Base-by-base conservation (phyloP, 2,329 filamentous ascomycete genomes). In the Geosmithia morbida region DNA sequence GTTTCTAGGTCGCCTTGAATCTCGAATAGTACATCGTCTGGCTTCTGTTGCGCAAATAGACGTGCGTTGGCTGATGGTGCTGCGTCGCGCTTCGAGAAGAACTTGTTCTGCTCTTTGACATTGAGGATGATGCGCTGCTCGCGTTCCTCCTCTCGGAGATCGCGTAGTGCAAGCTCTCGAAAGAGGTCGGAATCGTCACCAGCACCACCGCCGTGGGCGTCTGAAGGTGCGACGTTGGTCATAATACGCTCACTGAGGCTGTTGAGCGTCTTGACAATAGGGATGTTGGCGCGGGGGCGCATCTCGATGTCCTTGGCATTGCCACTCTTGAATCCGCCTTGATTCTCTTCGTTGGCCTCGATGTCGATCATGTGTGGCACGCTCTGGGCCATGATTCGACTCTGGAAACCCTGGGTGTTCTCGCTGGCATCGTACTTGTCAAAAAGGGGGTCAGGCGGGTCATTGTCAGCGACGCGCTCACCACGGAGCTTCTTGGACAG, bases 301-400 rank as follows among this genome's bases (percentile, higher is more conserved):
- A 97, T 96, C 53, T 94, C 92, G 37, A 85, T 68, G 59, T 97
- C 88, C 48, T 90, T 87, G 46, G 83, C 75, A 61, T 98, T 97
- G 45, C 92, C 92, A 51, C 74, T 67, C 56, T 75, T 82, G 57
- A 83, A 78, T 47, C 89, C 86, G 55, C 88, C 94, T 62, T 94
- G 82, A 57, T 98, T 90, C 61, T 92, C 86, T 65, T 97, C 92
- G 58, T 98, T 98, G 29, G 84, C 92, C 59, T 90, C 87, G 22
- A 98, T 66, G 60, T 98, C 85, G 55, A 98, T 89, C 53, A 94
- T 89, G 56, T 89, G 81, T 1, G 92, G 89, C 18, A 98, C 79
- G 48, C 83, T 76, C 33, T 81, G 69, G 3, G 81, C 68, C 53
- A 76, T 67, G 44, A 78, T 69, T 53, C 71, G 73, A 57, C 68